Base-by-base conservation (phyloP, 805 yeast genomes). In the Myxozyma neglecta region DNA sequence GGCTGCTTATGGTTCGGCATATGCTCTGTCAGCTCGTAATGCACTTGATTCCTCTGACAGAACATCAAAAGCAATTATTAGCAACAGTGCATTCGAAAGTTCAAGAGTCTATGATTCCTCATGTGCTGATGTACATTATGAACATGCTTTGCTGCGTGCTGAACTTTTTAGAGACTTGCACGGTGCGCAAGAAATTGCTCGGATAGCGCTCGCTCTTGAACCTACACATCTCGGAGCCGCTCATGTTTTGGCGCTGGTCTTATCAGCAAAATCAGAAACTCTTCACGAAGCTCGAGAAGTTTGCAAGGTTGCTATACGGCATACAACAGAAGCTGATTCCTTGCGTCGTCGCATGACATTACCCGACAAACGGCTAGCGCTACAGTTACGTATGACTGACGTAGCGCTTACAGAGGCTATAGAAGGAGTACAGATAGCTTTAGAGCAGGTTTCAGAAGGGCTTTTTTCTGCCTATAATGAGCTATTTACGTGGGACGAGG, bases 401-500 rank as follows among this genome's bases (percentile, higher is more conserved):
- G 42, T 64, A 24, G 67, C 66, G n/a, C 47, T 64, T 14, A 46
- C 58, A 8, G 67, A 64, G 29, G 58, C 63, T 20, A 36, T 43
- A 16, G 61, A 51, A 7, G 67, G 66, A 20, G 63, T 55, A 14
- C 61, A 64, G n/a, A 53, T 57, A 3, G 67, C 67, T 7, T 56
- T 64, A 10, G 65, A 64, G 34, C 53, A 42, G 6, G 67, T 64
- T 3, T 64, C 67, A 4, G 66, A 64, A 47, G 57, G 63, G 8
- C 47, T 64, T 7, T 64, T 64, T 40, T 59, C 59, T 39, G 55
- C 32, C 10, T 64, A 64, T 39, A 64, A 61, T 42, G 67, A 64
- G 6, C 53, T 64, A n/a, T 64, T 64, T 34, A 64, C 67, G 14
- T 62, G 63, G 63, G 66, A 61, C 36, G 67, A 64, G 34, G 65